Conservation (phyloP, 164 flowering plant species). For the Tetracentron sinense region DNA sequence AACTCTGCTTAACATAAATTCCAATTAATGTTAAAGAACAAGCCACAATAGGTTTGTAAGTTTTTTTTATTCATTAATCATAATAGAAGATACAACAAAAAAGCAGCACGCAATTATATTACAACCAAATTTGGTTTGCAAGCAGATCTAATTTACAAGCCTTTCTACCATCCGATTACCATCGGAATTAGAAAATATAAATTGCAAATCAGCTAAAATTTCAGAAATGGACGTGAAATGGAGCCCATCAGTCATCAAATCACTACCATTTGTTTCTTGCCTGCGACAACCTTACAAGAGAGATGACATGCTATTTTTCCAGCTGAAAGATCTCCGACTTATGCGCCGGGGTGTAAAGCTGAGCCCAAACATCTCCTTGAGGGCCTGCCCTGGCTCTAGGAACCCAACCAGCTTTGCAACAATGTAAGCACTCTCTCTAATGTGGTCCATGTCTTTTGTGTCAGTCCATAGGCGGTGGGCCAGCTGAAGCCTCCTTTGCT, state of each 20-base stretch:
- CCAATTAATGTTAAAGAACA: too few species aligned
- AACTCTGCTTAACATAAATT: too few species aligned
- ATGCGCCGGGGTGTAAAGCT: constrained; percentile 57
- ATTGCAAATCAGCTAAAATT: background rate
- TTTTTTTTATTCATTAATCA: too few species aligned
- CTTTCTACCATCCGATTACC: background rate
- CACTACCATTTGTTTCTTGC: background rate
- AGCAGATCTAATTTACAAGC: constrained; percentile 13
- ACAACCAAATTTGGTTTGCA: constrained; percentile 6
- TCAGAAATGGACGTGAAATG: too few species aligned
- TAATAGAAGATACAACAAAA: too few species aligned
- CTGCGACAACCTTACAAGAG: constrained; percentile 27
- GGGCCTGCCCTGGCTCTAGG: too few species aligned
- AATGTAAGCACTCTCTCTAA: constrained; percentile 61
- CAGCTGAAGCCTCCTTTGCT: constrained; percentile 67
- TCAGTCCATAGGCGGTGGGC: constrained; percentile 59
- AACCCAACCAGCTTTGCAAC: constrained; percentile 68
- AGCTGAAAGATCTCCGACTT: constrained; percentile 46
- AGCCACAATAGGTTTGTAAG: too few species aligned
- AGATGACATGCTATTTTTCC: constrained; percentile 44
- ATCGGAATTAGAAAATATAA: constrained; percentile 1
- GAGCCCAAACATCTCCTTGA: constrained; percentile 93
- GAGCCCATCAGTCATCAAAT: too few species aligned
- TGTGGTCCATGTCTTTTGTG: constrained; percentile 51
- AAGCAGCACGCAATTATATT: background rate